Conservation (phyloP, 495 filamentous ascomycete genomes). For the Patellaria atrata region DNA sequence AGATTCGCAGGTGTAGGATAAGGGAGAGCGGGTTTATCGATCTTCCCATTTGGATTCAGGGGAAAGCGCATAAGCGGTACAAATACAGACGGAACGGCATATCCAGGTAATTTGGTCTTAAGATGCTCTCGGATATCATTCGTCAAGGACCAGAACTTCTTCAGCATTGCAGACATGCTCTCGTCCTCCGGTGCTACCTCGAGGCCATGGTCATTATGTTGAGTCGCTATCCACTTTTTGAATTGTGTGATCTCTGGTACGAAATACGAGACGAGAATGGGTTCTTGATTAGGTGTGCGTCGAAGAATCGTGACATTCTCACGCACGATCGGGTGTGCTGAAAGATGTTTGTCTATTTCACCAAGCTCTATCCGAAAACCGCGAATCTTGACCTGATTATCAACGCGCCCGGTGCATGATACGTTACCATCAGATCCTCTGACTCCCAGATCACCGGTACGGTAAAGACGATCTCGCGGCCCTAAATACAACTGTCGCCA, state of each 20-base stretch:
- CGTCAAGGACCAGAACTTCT: constrained; percentile 51
- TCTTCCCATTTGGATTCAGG: constrained; percentile 88
- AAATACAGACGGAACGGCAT: constrained; percentile 70
- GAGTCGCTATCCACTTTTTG: constrained; percentile 41
- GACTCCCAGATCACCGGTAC: constrained; percentile 66
- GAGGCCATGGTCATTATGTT: constrained; percentile 20
- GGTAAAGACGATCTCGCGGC: constrained; percentile 73
- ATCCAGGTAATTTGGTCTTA: constrained; percentile 57
- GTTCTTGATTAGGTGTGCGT: constrained; percentile 83
- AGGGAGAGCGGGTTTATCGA: constrained; percentile 79
- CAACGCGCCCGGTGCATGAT: constrained; percentile 51
- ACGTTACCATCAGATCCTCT: constrained; percentile 55
- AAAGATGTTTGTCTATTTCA: constrained; percentile 80
- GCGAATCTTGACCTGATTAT: constrained; percentile 89
- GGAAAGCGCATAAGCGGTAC: constrained; percentile 71
- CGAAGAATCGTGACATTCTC: constrained; percentile 82
- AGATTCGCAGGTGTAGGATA: constrained; percentile 70
- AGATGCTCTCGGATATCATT: constrained; percentile 63
- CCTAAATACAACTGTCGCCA: constrained; percentile 76
- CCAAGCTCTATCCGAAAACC: constrained; percentile 91
- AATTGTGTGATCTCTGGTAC: constrained; percentile 69
- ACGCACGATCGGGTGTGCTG: constrained; percentile 59
- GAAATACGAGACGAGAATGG: constrained; percentile 73
- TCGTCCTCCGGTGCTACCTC: constrained; percentile 21
- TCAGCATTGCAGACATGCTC: constrained; percentile 45